Conservation (phyloP, 148 eudicot genomes). For the Euryodendron excelsum region DNA sequence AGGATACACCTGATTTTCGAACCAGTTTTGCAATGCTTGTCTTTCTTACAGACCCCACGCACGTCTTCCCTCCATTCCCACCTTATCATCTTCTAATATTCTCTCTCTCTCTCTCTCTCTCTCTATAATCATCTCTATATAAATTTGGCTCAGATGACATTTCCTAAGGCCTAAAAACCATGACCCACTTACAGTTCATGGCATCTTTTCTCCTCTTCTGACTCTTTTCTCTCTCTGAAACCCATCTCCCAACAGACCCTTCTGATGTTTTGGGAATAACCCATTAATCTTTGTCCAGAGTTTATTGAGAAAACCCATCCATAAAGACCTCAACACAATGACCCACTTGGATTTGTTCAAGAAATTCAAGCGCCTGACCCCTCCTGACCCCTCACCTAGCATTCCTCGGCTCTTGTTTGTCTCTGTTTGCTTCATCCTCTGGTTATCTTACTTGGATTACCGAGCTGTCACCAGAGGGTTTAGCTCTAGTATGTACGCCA, state of each 20-base stretch:
- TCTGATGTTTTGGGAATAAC: not conserved
- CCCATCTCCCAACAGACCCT: not conserved
- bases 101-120: slow-evolving; percentile 10
- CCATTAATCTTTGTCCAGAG: not conserved
- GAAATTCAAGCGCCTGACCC: slow-evolving; percentile 47
- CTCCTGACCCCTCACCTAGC: slow-evolving; percentile 31
- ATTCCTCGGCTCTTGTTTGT: slow-evolving; percentile 44
- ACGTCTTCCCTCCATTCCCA: slow-evolving; percentile 13
- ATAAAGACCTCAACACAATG: no score
- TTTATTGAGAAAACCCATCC: not conserved
- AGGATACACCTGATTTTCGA: not conserved
- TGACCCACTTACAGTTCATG: no score
- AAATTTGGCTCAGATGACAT: no score
- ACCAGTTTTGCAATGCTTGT: slow-evolving; percentile 15
- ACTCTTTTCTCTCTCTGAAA: not conserved
- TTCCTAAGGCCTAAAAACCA: slow-evolving; percentile 4
- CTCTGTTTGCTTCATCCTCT: slow-evolving; percentile 37
- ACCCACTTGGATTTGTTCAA: slow-evolving; percentile 47
- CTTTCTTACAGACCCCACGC: slow-evolving; percentile 17
- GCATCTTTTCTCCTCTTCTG: slow-evolving; percentile 20
- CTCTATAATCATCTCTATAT: no score
- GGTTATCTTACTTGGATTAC: slow-evolving; percentile 55
- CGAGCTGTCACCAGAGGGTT: slow-evolving; percentile 23
- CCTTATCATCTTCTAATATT: slow-evolving; percentile 17
- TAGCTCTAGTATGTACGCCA: slow-evolving; percentile 17